Evolutionary conservation across 2,329 filamentous ascomycete species (phyloP), one percentile per base, ranked within the genome.

Genomic region (Stenocarpella maydis): DNA sequence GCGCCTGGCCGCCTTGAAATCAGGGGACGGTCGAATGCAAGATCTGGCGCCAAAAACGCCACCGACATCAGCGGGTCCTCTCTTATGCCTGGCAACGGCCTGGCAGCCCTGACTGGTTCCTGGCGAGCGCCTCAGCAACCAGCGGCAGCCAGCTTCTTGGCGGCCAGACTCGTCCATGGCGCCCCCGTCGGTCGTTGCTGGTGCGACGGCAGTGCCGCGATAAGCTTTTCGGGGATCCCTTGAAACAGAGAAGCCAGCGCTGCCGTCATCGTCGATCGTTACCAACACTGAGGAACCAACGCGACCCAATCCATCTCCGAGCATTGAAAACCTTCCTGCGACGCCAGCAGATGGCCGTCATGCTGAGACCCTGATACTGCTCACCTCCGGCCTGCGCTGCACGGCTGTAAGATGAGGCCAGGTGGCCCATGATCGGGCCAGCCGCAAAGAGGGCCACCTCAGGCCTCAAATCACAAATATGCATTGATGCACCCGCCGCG

Each of bases 41-140:
- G 58, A 61, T 50, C 21, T 58, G 28, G 37, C 52, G 65, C 52
- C 66, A 65, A 69, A 24, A 21, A 60, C 67, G 58, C 67, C 67
- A 69, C 67, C 61, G 49, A 69, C 60, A 69, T 65, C 67, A 69
- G 24, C 67, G 14, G n/a, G n/a, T n/a, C n/a, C n/a, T n/a, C n/a
- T n/a, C n/a, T n/a, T n/a, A n/a, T n/a, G 31, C 31, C 31, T 31
- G 31, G 31, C 31, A n/a, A n/a, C 8, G 31, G 31, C 31, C 31
- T 31, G 31, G 8, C 31, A 31, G 31, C 31, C 31, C 31, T 31
- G 31, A 8, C 4, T 31, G 31, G 58, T 61, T 61, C 58, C 58
- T 61, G 58, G 41, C 58, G 53, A 19, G 41, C 19, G 58, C 58
- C 37, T 49, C 58, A 49, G 41, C 58, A 49, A 45, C 34, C 34